phyloP scores from a whole-genome alignment of 2,329 filamentous ascomycete genomes.

The Neofusicoccum laricinum region DNA sequence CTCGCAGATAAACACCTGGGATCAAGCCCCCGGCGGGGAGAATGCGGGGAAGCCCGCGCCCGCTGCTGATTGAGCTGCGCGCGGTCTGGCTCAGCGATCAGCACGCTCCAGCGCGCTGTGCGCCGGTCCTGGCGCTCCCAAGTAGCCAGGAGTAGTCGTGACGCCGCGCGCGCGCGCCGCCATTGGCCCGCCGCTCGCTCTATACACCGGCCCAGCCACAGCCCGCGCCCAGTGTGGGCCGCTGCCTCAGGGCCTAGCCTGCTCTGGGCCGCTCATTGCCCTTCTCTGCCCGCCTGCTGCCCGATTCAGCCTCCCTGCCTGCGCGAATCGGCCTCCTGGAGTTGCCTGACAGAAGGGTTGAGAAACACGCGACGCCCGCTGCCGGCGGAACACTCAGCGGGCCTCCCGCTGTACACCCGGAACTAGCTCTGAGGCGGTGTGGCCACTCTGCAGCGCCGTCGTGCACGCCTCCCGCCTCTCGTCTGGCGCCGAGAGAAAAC shows the following conservation, averaged over 20 bases:
- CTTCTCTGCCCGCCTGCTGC: background rate
- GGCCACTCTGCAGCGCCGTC: too few species aligned
- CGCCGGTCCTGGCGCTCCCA: background rate
- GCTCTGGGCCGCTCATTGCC: background rate
- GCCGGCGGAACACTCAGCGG: too few species aligned
- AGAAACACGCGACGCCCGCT: too few species aligned
- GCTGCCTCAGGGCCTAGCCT: background rate
- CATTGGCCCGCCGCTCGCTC: background rate
- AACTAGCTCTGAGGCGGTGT: too few species aligned
- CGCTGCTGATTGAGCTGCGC: background rate
- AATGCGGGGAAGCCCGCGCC: slow-evolving; percentile 6
- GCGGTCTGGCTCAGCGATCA: background rate
- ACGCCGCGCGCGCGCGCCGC: background rate
- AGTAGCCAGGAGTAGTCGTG: background rate
- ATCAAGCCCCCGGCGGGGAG: background rate
- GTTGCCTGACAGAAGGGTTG: too few species aligned
- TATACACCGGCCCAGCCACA: background rate
- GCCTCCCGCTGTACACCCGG: too few species aligned
- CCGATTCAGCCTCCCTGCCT: too few species aligned
- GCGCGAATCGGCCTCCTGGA: too few species aligned
- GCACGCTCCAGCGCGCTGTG: background rate
- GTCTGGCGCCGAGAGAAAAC: too few species aligned
- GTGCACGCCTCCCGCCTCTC: too few species aligned
- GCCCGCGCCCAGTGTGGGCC: too few species aligned
- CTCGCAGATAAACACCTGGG: slow-evolving; percentile 5